phyloP scores from a whole-genome alignment of 2,329 filamentous ascomycete genomes.

The Colletotrichum sp. region DNA sequence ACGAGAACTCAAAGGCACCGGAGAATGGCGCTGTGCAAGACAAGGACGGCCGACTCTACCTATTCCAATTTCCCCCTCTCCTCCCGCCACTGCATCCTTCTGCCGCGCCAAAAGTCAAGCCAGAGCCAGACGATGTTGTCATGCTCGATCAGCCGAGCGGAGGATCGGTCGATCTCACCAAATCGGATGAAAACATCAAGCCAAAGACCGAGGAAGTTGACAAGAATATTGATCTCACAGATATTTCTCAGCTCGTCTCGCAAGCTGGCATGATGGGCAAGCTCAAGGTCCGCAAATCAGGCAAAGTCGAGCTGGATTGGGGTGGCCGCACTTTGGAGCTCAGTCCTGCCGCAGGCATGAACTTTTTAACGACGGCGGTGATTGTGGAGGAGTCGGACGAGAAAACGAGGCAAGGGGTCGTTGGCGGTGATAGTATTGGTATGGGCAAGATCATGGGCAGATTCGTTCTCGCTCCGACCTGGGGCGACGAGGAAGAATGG shows the following conservation, averaged over 20 bases:
- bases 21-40: slow-evolving; percentile 23
- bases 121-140: slow-evolving; percentile 42
- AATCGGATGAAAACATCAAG: slow-evolving; percentile 21
- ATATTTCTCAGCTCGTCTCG: slow-evolving; percentile 42
- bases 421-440: slow-evolving; percentile 57
- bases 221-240: slow-evolving; percentile 29
- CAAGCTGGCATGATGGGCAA: slow-evolving; percentile 65
- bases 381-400: slow-evolving; percentile 63
- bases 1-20: slow-evolving; percentile 20
- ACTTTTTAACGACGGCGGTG: slow-evolving; percentile 63
- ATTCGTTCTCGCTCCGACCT: slow-evolving; percentile 63
- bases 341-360: slow-evolving; percentile 53
- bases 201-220: slow-evolving; percentile 24
- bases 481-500: slow-evolving; percentile 63
- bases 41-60: slow-evolving; percentile 58
- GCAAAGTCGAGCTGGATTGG: slow-evolving; percentile 67
- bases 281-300: slow-evolving; percentile 64
- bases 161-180: slow-evolving; percentile 47
- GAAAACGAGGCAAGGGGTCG: slow-evolving; percentile 46
- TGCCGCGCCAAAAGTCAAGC: slow-evolving; percentile 40
- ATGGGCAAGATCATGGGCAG: slow-evolving; percentile 69
- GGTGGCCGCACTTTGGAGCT: slow-evolving; percentile 61
- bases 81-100: slow-evolving; percentile 56
- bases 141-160: slow-evolving; percentile 37
- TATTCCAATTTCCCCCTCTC: slow-evolving; percentile 69